Percentiles rank a stretch among this genome's conserved stretches.
Evolutionary conservation across 352 stramenopile genomes (phyloP).

Genomic region (Elongisporangium senticosum): DNA sequence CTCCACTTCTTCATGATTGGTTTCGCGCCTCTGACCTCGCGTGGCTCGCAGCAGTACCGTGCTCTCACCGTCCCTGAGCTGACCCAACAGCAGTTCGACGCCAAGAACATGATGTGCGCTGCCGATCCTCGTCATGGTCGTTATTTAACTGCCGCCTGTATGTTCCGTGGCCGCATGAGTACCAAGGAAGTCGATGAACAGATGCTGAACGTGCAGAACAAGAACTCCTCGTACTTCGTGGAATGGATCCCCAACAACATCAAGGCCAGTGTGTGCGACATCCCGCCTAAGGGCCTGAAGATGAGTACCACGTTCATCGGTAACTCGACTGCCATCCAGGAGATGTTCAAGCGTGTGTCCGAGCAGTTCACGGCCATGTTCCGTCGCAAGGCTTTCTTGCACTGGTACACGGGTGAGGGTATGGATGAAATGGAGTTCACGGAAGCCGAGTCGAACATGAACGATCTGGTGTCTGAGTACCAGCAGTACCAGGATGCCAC

Average conservation of each 20-base stretch:
- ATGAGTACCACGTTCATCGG: constrained; percentile 99
- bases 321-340: constrained; percentile 99
- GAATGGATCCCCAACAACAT: constrained; percentile 99
- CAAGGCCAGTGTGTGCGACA: constrained; percentile 99
- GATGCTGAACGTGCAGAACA: constrained; percentile 99
- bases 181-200: constrained; percentile 99
- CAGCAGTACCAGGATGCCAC: constrained; percentile 99
- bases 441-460: constrained; percentile 99
- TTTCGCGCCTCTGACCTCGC: constrained; percentile 96
- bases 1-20: constrained; percentile 99
- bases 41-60: constrained; percentile 97
- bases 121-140: constrained; percentile 98
- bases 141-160: constrained; percentile 98
- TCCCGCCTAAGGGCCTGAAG: constrained; percentile 97
- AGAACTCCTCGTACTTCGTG: constrained; percentile 99
- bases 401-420: constrained; percentile 99
- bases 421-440: constrained; percentile 99
- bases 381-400: constrained; percentile 99
- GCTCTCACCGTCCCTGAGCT: constrained; percentile 97
- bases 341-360: constrained; percentile 99
- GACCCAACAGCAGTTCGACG: constrained; percentile 98
- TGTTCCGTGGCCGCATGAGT: constrained; percentile 99
- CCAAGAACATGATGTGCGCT: constrained; percentile 99
- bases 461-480: constrained; percentile 99
- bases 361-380: constrained; percentile 99